Evolutionary conservation across 75 land plant genomes (phyloP).

Genomic region (Sequoia sempervirens): DNA sequence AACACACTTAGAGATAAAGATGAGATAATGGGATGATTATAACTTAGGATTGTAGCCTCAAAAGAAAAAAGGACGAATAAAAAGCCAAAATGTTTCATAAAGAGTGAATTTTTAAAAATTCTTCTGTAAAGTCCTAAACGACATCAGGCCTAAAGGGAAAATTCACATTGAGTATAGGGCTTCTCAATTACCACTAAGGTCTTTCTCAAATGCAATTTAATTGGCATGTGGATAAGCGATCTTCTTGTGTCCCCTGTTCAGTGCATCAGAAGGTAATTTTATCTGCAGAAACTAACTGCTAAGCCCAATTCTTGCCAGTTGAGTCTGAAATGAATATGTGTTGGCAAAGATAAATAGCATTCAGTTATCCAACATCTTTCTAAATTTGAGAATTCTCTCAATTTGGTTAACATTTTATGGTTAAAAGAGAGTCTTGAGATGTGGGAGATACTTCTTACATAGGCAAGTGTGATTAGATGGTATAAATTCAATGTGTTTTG

Average conservation of each 20-base stretch:
- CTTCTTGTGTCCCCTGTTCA: neutral
- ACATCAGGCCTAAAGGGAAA: neutral
- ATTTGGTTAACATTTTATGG: neutral
- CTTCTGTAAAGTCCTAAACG: neutral
- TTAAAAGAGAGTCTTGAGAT: neutral
- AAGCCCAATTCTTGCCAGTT: neutral
- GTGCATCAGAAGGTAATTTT: neutral
- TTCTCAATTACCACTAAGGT: neutral
- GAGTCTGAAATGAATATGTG: neutral
- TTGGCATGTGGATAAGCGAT: neutral
- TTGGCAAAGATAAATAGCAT: neutral
- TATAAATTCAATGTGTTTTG: no score
- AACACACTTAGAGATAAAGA: neutral
- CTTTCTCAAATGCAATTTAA: neutral
- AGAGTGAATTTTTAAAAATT: neutral
- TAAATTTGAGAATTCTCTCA: neutral
- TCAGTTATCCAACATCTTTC: neutral
- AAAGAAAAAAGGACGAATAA: neutral
- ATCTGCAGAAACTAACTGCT: neutral
- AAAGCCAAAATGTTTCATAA: neutral
- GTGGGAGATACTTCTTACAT: neutral
- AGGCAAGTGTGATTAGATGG: neutral
- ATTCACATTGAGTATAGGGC: neutral
- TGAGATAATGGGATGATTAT: neutral
- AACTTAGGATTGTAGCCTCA: neutral